Base-by-base conservation (phyloP, 257 asterid species). In the Primulina tabacum region DNA sequence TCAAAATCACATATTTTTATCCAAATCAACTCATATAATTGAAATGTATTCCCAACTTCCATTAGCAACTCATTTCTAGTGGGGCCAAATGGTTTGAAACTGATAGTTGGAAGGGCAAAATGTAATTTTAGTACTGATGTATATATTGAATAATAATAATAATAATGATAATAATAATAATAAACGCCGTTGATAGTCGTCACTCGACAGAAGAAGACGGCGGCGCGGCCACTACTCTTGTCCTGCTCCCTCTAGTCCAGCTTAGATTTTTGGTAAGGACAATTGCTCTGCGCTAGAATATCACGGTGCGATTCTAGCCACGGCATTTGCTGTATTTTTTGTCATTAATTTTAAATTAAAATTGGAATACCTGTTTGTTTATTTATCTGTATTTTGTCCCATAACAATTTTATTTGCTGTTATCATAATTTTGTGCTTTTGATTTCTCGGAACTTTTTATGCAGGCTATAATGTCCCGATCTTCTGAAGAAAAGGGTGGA, bases 401-500 rank as follows among this genome's bases (percentile, higher is more conserved):
- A 16, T 5, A 4, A 47, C 56, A 47, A 43, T 47, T 47, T 47
- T 14, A 28, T 28, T 28, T 28, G 30, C 30, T 28, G 30, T 28
- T 28, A 47, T 47, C 7, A 20, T 47, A 14, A 47, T 16, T 73
- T 73, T 59, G 67, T 62, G 40, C 40, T 62, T 50, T 67, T 56
- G 57, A 63, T 69, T 61, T 35, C 47, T 21, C 55, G 20, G 29
- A 32, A 55, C 68, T 66, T 37, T 78, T 75, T 62, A 34, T 74
- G 85, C 87, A 90, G 96, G 65, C 82, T 72, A 73, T 40, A 20
- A 29, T 74, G 76, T 64, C 76, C 67, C 63, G 75, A 76, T 82
- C 90, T 76, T 71, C 70, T 64, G 86, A 79, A 75, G 82, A 79
- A 72, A 77, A 29, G 71, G 65, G 61, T 62, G 75, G 63, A 66